Conservation (phyloP, 108 stramenopile species). For the Cyclotella baltica region DNA sequence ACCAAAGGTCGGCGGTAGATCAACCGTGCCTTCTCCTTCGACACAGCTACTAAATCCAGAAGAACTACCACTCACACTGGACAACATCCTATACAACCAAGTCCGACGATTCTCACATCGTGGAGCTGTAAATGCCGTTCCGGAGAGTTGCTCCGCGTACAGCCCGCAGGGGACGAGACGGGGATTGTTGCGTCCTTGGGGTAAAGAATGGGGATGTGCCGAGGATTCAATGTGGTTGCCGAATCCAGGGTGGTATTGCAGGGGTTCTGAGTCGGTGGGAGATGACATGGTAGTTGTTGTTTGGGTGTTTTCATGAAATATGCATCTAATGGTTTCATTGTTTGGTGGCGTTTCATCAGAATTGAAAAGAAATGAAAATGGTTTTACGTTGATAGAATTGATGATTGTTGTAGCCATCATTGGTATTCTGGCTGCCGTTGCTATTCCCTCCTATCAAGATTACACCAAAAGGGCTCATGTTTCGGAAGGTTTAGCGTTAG, state of each 20-base stretch:
- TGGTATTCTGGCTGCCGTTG: no score
- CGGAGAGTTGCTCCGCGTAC: conserved; percentile 93
- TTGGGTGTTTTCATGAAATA: no score
- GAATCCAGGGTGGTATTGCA: conserved; percentile 67
- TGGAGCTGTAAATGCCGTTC: conserved; percentile 93
- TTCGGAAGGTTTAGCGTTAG: no score
- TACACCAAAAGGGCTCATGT: no score
- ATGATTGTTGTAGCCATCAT: no score
- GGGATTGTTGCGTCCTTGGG: conserved; percentile 91
- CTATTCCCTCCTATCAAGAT: no score
- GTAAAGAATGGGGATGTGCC: conserved; percentile 75
- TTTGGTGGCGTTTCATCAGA: no score
- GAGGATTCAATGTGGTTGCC: conserved; percentile 87
- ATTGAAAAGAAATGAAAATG: no score
- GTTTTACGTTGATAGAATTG: no score
- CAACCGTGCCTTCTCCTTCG: background rate
- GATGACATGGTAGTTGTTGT: no score
- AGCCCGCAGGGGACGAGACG: conserved; percentile 78
- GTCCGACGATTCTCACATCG: conserved; percentile 76
- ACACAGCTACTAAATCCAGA: conserved; percentile 31
- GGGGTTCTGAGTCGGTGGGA: conserved; percentile 2
- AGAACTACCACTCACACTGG: conserved; percentile 63
- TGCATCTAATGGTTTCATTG: no score
- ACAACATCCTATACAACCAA: conserved; percentile 86
- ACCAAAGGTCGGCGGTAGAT: conserved; percentile 52